Evolutionary conservation across 768 basidiomycete species (phyloP), one percentile per base, ranked within the genome.

Genomic region (Rhodotorula sphaerocarpa): DNA sequence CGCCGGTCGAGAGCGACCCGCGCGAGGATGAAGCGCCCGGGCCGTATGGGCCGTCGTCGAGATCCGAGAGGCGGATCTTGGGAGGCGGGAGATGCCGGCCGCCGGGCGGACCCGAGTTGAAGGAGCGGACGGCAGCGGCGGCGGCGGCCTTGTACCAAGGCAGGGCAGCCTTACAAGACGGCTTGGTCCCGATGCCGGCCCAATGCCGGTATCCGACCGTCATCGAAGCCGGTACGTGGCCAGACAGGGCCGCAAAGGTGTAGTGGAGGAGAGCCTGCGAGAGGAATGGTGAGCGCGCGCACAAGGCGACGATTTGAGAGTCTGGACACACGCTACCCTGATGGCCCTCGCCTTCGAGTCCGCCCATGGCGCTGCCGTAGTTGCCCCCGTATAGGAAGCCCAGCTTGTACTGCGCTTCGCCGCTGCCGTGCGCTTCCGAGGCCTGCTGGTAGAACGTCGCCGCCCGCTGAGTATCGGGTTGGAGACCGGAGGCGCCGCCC

Each of bases 11-110:
- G 68, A 93, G 85, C 3, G 88, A 89, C 0, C 90, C 90, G 0
- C 89, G 92, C 12, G 90, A 89, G 53, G 90, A 88, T 61, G 90
- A 92, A 4, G 93, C 90, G 51, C 93, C 91, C 21, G 87, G 87
- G 5, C 95, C 95, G 73, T 86, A 97, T n/a, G 88, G 83, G 10
- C 95, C 95, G 21, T 93, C 95, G 14, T 79, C 83, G 7, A 93
- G 80, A 75, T 97, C 95, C 3, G 92, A 93, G 5, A 97, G 78
- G 9, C 85, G 80, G 1, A 88, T 86, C 23, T 87, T 79, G 0
- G 87, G 85, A 51, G 87, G 82, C 0, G 90, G 88, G 4, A 99
- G 78, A 0, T 88, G 88, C 15, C 83, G 80, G 7, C 95, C 95
- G 10, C 91, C 92, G 5, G 91, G 90, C 28, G 95, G 90, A 12